Base-by-base conservation (phyloP, 1,139 yeast species). In the Torulaspora pretoriensis region DNA sequence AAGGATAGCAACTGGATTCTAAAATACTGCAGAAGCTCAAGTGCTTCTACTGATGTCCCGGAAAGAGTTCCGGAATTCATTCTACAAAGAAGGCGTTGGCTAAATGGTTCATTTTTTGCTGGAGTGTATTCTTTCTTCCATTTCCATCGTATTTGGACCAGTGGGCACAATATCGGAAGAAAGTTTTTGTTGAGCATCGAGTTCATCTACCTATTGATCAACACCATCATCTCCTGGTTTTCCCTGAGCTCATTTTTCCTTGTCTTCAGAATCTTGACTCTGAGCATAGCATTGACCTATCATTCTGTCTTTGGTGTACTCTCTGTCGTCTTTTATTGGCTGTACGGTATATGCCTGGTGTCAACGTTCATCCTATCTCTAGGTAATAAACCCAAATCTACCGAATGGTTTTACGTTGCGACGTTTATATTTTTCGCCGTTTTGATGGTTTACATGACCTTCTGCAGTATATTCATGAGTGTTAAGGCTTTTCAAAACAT, bases 41-140 rank as follows among this genome's bases (percentile, higher is more conserved):
- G 84, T 47, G 97, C 96, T 19, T 95, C 90, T 57, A 90, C 97
- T 1, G 97, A 90, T 74, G 97, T 90, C 40, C 97, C 97, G 3
- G 95, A 86, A 57, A 73, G 82, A 6, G 75, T 90, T 42, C 78
- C 94, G 1, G 96, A 89, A 64, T 87, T 89, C 56, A 80, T 89
- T 42, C 78, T 92, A 3, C 97, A 89, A 65, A 81, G 97, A 71
- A 78, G 97, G 68, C 81, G 97, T 68, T 89, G 97, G 97, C 75
- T 89, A 50, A 90, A 90, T 65, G 97, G 97, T 62, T 94, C 97
- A 0, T 90, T 90, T 63, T 95, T 95, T 61, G 97, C 98, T 1
- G 92, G 96, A 1, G 72, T 92, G 45, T 92, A 89, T 61, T 77
- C 96, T 0, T 74, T 88, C 55, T 73, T 80, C 52, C 89, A 89